Evolutionary conservation across 1,139 yeast genomes (phyloP).

Genomic region (Taphrina wiesneri): DNA sequence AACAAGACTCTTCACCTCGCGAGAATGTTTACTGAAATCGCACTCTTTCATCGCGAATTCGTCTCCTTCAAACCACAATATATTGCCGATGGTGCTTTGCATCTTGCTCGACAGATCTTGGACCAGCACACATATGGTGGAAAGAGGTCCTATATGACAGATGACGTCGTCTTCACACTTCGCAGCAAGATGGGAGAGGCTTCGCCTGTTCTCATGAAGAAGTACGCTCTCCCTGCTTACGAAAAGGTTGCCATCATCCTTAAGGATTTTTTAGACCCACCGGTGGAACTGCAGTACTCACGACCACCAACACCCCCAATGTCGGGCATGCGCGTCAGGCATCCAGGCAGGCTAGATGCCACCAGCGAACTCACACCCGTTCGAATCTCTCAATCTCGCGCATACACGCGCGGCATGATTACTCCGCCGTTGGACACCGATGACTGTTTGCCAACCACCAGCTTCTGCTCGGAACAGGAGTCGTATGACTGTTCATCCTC

Average conservation of each 20-base stretch:
- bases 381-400: conserved; percentile 26
- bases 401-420: conserved; percentile 32
- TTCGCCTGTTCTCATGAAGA: conserved; percentile 45
- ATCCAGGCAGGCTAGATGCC: conserved; percentile 6
- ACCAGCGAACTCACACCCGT: conserved; percentile 26
- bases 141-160: conserved; percentile 45
- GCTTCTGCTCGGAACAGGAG: conserved; percentile 14
- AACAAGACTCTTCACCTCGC: conserved; percentile 49
- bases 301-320: conserved; percentile 16
- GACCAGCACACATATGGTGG: conserved; percentile 38
- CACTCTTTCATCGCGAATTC: conserved; percentile 70
- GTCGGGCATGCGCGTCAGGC: conserved; percentile 22
- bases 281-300: conserved; percentile 19
- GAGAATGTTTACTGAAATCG: conserved; percentile 71
- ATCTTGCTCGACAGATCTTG: conserved; percentile 67
- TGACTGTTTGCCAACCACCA: conserved; percentile 4
- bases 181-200: conserved; percentile 37
- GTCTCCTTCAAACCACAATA: conserved; percentile 62
- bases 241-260: conserved; percentile 44
- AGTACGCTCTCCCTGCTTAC: conserved; percentile 44
- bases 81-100: conserved; percentile 67
- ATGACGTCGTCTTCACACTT: conserved; percentile 44
- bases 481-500: conserved; percentile 8
- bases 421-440: conserved; percentile 32
- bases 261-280: conserved; percentile 39